Conservation (phyloP, 139 green algal species). For the Mesostigma viride region DNA sequence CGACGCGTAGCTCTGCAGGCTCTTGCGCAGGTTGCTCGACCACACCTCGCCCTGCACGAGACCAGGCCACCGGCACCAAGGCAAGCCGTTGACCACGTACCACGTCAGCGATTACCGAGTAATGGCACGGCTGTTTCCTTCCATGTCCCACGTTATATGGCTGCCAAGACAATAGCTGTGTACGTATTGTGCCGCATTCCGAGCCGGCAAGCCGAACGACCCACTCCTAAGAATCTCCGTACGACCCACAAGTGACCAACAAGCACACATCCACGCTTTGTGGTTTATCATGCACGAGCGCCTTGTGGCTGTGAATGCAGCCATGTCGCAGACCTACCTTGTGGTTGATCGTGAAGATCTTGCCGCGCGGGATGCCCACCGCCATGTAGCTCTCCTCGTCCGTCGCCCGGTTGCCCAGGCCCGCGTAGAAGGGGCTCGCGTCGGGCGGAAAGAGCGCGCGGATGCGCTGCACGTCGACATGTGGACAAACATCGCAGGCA, state of each 20-base stretch:
- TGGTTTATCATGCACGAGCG: no score
- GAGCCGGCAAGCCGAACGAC: no score
- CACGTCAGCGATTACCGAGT: no score
- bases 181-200: no score
- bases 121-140: no score
- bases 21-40: background rate
- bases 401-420: constrained; percentile 88
- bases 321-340: constrained; percentile 19
- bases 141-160: no score
- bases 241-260: no score
- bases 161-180: no score
- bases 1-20: constrained; percentile 14
- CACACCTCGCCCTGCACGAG: background rate
- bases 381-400: constrained; percentile 78
- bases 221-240: no score
- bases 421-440: constrained; percentile 82
- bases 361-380: constrained; percentile 58
- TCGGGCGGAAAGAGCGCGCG: constrained; percentile 69
- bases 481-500: background rate
- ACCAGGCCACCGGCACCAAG: background rate
- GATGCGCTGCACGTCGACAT: constrained; percentile 56
- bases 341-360: constrained; percentile 92
- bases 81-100: no score
- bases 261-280: no score
- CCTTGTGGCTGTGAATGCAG: no score